Base-by-base conservation (phyloP, 345 rosid species). In the Eucalyptus erythrocorys region DNA sequence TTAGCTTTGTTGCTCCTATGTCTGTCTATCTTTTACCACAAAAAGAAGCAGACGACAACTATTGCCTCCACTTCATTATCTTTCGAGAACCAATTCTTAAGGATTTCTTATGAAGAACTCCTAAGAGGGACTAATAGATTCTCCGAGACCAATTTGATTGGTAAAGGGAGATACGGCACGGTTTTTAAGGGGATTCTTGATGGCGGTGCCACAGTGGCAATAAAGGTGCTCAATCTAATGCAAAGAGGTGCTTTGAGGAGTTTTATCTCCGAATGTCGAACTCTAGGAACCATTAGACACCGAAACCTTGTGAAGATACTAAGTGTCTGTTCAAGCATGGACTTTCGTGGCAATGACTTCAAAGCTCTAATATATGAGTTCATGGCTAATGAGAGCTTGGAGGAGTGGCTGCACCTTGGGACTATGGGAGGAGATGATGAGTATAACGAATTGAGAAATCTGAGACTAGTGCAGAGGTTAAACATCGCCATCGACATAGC, bases 391-490 rank as follows among this genome's bases (percentile, higher is more conserved):
- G 42, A 32, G 21, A 66, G 79, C 79, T 32, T 66, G 22, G 79
- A 0, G 79, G 42, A 66, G 5, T 66, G 79, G 79, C 11, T 66
- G 22, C 79, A 66, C 42, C 79, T 6, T 0, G 0, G 40, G 3
- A 32, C 42, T 1, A 66, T 32, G 4, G 79, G 22, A 15, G 22
- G 3, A 32, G 79, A 66, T 66, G 79, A 32, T 32, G 40, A 66
- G 22, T 3, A 0, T 32, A 2, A 6, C 3, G 6, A 2, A n/a
- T 66, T 6, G 2, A 66, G 2, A 66, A 15, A 32, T 66, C 1
- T n/a, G 3, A 32, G 22, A 16, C 11, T 66, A 32, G 40, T 13
- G 8, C 79, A 32, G 0, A 66, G 79, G 11, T 15, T 66, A 15
- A 32, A 32, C 11, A 32, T 66, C 4, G 42, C 79, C 22, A 66